Evolutionary conservation across 1,139 yeast genomes (phyloP).

Genomic region (Lodderomyces metapsilosis): DNA sequence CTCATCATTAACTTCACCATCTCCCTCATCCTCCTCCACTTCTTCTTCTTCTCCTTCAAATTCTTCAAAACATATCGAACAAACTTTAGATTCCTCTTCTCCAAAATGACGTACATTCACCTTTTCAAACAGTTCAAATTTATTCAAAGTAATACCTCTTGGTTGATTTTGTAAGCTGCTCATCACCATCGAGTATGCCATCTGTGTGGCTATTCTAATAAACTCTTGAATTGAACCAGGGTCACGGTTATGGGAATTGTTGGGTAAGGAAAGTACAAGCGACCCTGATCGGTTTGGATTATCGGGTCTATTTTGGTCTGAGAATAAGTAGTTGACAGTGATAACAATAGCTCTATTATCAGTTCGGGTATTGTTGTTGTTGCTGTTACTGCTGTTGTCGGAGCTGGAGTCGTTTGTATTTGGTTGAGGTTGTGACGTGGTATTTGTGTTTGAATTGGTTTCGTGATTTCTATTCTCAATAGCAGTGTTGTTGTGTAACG

Average conservation of each 20-base stretch:
- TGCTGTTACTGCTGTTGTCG: neutral
- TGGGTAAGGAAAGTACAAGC: slow-evolving; percentile 60
- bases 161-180: slow-evolving; percentile 39
- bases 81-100: slow-evolving; percentile 29
- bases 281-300: slow-evolving; percentile 52
- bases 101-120: slow-evolving; percentile 4
- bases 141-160: slow-evolving; percentile 51
- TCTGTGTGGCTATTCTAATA: slow-evolving; percentile 64
- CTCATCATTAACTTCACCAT: slow-evolving; percentile 3
- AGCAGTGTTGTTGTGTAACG: neutral
- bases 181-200: slow-evolving; percentile 63
- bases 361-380: neutral
- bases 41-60: slow-evolving; percentile 28
- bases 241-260: slow-evolving; percentile 55
- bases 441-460: neutral
- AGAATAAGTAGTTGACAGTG: slow-evolving; percentile 46
- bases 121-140: slow-evolving; percentile 49
- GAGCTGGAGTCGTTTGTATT: neutral
- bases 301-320: slow-evolving; percentile 41
- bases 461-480: neutral
- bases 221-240: slow-evolving; percentile 55
- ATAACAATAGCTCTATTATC: slow-evolving; percentile 33
- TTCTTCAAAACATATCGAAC: slow-evolving; percentile 71
- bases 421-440: neutral
- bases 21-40: slow-evolving; percentile 15